Conservation (phyloP, 2,329 filamentous ascomycete genomes). For the Fusarium siculi region DNA sequence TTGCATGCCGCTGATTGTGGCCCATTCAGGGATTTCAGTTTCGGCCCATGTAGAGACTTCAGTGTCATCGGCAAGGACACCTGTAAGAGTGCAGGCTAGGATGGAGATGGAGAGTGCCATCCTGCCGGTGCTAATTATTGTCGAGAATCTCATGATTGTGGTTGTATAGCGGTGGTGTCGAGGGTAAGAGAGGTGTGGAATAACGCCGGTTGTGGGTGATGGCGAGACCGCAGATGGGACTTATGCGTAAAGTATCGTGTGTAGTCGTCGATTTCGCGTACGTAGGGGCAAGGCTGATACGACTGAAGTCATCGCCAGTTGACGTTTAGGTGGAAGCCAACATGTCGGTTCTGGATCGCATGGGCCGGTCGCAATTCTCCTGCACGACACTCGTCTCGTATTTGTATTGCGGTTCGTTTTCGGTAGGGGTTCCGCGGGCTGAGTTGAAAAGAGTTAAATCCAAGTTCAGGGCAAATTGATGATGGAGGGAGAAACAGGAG, state of each 20-base stretch:
- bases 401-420: neutral
- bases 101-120: conserved; percentile 24
- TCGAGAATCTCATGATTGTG: conserved; percentile 23
- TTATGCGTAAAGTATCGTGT: conserved; percentile 19
- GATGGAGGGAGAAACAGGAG: conserved; percentile 8
- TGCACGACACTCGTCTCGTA: neutral
- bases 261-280: conserved; percentile 27
- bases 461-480: conserved; percentile 4
- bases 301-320: conserved; percentile 26
- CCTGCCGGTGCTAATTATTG: conserved; percentile 13
- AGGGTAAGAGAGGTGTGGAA: neutral
- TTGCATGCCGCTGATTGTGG: conserved; percentile 53
- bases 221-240: conserved; percentile 7
- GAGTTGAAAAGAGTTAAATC: neutral
- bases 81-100: conserved; percentile 44
- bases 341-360: conserved; percentile 30
- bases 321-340: conserved; percentile 30
- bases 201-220: neutral
- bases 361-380: neutral
- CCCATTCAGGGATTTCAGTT: conserved; percentile 52
- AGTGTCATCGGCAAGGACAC: conserved; percentile 48
- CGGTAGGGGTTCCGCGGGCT: neutral
- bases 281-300: conserved; percentile 24
- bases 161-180: neutral
- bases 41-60: conserved; percentile 49